Conservation (phyloP, 202 grass and related monocot species). For the Hordeum pubiflorum region DNA sequence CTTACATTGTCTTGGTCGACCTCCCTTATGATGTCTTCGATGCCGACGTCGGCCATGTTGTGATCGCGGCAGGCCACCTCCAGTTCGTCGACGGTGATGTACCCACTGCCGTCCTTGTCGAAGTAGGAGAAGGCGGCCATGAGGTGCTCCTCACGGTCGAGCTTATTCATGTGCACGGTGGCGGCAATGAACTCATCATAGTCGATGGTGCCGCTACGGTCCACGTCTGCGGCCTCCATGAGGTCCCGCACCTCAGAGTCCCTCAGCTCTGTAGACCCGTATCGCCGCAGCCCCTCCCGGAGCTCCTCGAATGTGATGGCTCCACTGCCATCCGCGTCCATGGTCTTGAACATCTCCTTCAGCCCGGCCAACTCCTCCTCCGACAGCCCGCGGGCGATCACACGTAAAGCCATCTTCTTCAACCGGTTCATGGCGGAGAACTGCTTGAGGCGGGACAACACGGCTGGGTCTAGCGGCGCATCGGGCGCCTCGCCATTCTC, state of each 20-base stretch:
- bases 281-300: constrained; percentile 49
- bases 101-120: constrained; percentile 71
- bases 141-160: constrained; percentile 81
- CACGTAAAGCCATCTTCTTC: constrained; percentile 85
- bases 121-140: constrained; percentile 70
- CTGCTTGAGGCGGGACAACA: constrained; percentile 78
- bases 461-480: constrained; percentile 54
- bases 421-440: constrained; percentile 90
- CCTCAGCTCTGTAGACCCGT: constrained; percentile 42
- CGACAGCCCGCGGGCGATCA: constrained; percentile 65
- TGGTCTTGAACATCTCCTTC: constrained; percentile 72
- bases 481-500: constrained; percentile 63
- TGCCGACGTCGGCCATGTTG: constrained; percentile 40
- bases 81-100: constrained; percentile 79
- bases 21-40: constrained; percentile 63
- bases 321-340: constrained; percentile 56
- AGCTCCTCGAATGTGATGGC: constrained; percentile 85
- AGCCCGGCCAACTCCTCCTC: constrained; percentile 80
- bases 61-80: constrained; percentile 61
- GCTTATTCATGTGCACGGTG: constrained; percentile 79
- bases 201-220: constrained; percentile 68
- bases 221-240: constrained; percentile 82
- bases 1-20: constrained; percentile 74
- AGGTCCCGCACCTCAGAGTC: constrained; percentile 59
- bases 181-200: constrained; percentile 88